These are phyloP conservation scores for Cryptococcus deneoformans DNA, from an alignment of 1,284 basidiomycete genomes.

Conservation along the genomic window DNA sequence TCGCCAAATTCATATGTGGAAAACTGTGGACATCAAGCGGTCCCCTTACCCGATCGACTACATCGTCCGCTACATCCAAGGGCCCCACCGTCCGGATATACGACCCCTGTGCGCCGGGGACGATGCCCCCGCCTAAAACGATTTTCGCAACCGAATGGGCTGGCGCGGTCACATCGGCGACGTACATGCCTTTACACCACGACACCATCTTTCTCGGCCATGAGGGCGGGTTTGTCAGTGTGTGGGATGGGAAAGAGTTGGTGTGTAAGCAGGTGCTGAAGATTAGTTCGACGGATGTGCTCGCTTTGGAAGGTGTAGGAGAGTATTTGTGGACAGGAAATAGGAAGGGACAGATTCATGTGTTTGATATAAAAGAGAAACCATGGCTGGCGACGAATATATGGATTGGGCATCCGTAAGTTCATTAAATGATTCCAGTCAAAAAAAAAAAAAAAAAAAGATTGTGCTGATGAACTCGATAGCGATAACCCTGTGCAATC, in stretches of 20 bases:
- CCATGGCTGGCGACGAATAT: conserved; percentile 87
- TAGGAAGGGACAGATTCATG: conserved; percentile 76
- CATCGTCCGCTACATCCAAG: conserved; percentile 50
- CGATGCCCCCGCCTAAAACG: conserved; percentile 50
- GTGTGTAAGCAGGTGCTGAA: conserved; percentile 54
- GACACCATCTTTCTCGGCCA: conserved; percentile 81
- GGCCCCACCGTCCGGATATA: conserved; percentile 74
- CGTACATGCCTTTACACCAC: conserved; percentile 68
- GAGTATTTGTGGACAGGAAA: conserved; percentile 81
- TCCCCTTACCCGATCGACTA: conserved; percentile 44
- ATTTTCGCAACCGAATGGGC: conserved; percentile 53
- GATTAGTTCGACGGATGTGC: conserved; percentile 72
- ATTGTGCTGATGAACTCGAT: background rate
- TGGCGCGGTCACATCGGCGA: conserved; percentile 77
- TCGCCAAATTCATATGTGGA: conserved; percentile 67
- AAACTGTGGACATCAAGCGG: conserved; percentile 69
- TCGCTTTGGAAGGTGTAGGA: conserved; percentile 75
- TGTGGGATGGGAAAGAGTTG: conserved; percentile 59
- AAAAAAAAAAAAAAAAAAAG: background rate
- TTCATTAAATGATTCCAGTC: background rate
- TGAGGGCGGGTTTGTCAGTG: conserved; percentile 80
- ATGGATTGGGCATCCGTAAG: conserved; percentile 75
- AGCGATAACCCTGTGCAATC: conserved; percentile 69
- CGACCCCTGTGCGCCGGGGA: conserved; percentile 57
- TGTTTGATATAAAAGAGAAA: conserved; percentile 64